Evolutionary conservation across 768 basidiomycete genomes (phyloP), one percentile per base, ranked within the genome.

Genomic region (Chlorophyllum brunneum): DNA sequence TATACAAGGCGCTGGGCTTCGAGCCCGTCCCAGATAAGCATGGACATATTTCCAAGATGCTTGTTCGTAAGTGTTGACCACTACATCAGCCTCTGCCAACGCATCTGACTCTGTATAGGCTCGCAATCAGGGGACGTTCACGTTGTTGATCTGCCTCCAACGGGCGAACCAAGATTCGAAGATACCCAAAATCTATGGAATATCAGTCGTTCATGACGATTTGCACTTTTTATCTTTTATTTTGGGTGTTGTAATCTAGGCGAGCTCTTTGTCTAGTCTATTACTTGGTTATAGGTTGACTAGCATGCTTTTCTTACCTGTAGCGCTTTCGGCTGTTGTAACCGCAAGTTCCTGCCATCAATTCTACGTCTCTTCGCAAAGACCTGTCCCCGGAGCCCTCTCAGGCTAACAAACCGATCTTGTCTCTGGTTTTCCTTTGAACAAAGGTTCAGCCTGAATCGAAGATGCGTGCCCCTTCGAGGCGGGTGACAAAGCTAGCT

Each of bases 1-100:
- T 91, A 55, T 88, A 80, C 66, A 85, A 81, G 61, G 81, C 80
- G 7, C 66, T 91, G 34, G 89, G 89, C 15, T 86, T 91, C 56
- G 80, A 86, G 45, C 81, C 86, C 3, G 67, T 90, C 36, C 55
- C 79, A 15, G 77, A 81, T 53, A 78, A 78, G 50, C 65, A 77
- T 36, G 80, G 80, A 0, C 63, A 67, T 13, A 59, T 80, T 23
- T 58, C 64, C 10, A 88, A 85, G 60, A 79, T 90, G 68, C 77
- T 92, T 59, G 73, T 91, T 58, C 72, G 87, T 89, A 61, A 63
- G 86, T 80, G 15, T 18, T 24, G 33, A 8, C 26, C 38, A 16
- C 18, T 16, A 31, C 22, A 26, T 5, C 15, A 26, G 9, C 36
- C 22, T 26, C n/a, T 54, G 2, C 16, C 20, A 42, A 15, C 50